Evolutionary conservation across 345 rosid genomes (phyloP).

Genomic region (Sisymbrium altissimum): DNA sequence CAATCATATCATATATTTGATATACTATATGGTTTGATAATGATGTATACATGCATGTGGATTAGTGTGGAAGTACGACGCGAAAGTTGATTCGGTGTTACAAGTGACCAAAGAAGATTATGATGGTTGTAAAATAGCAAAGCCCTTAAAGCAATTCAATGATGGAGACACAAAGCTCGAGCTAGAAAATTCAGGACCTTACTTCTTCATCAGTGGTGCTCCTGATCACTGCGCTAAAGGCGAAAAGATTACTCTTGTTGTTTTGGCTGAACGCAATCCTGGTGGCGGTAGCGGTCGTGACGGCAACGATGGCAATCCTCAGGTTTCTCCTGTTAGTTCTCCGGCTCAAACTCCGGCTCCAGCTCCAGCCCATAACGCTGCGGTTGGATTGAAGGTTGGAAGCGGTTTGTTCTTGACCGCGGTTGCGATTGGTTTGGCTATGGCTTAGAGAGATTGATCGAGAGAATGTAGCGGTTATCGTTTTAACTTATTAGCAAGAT

Average conservation of each 20-base stretch:
- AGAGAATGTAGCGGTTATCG: background rate
- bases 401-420: background rate
- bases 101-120: conserved; percentile 50
- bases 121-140: conserved; percentile 39
- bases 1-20: background rate
- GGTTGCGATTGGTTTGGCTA: conserved; percentile 13
- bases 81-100: conserved; percentile 48
- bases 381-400: conserved; percentile 1
- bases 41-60: conserved; percentile 17
- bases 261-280: conserved; percentile 37
- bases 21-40: background rate
- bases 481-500: background rate
- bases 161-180: conserved; percentile 47
- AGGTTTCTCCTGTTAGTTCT: background rate
- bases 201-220: conserved; percentile 63
- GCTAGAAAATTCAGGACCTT: conserved; percentile 43
- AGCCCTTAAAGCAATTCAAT: conserved; percentile 37
- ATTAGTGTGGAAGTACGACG: conserved; percentile 47
- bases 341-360: conserved; percentile 8
- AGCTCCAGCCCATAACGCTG: conserved; percentile 11
- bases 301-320: background rate
- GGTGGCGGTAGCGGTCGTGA: background rate
- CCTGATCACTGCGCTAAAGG: conserved; percentile 47
- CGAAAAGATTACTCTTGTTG: conserved; percentile 45
- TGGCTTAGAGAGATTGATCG: conserved; percentile 10